phyloP scores from a whole-genome alignment of 2,329 filamentous ascomycete genomes.

The Scedosporium boydii region DNA sequence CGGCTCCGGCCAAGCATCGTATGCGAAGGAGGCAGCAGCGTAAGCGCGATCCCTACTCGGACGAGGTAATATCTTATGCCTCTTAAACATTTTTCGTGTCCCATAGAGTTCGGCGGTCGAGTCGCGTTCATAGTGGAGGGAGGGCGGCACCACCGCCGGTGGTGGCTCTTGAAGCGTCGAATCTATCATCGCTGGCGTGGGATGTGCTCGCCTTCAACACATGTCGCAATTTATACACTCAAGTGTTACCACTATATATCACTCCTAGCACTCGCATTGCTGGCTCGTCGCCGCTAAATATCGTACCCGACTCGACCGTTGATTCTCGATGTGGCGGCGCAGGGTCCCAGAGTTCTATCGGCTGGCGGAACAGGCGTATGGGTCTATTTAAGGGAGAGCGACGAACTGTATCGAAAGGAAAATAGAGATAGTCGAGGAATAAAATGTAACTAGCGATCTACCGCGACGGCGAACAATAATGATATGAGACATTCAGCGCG shows the following conservation, averaged over 20 bases:
- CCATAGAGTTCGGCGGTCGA: slow-evolving; percentile 17
- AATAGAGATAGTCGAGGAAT: neutral
- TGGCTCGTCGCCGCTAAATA: neutral
- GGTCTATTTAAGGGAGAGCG: neutral
- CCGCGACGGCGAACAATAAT: neutral
- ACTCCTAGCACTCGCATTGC: neutral
- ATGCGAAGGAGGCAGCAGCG: slow-evolving; percentile 14
- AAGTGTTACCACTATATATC: neutral
- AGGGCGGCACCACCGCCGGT: slow-evolving; percentile 23
- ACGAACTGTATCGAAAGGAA: neutral
- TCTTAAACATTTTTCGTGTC: slow-evolving; percentile 32
- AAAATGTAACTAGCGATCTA: neutral
- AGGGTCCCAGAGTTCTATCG: neutral
- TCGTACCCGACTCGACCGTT: too few species aligned
- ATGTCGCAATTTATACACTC: neutral
- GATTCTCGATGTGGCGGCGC: neutral
- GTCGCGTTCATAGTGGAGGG: slow-evolving; percentile 18
- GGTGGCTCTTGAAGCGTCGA: slow-evolving; percentile 12
- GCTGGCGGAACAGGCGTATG: neutral
- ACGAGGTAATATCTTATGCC: slow-evolving; percentile 33
- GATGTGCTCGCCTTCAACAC: neutral
- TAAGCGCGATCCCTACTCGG: slow-evolving; percentile 18
- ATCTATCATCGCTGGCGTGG: neutral
- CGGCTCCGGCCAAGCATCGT: slow-evolving; percentile 12
- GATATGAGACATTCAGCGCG: neutral